Percentiles rank a stretch among this genome's conserved stretches.
These are phyloP conservation scores for Aspergillus nidulans DNA, from an alignment of 495 filamentous ascomycete species.

Conservation along the genomic window DNA sequence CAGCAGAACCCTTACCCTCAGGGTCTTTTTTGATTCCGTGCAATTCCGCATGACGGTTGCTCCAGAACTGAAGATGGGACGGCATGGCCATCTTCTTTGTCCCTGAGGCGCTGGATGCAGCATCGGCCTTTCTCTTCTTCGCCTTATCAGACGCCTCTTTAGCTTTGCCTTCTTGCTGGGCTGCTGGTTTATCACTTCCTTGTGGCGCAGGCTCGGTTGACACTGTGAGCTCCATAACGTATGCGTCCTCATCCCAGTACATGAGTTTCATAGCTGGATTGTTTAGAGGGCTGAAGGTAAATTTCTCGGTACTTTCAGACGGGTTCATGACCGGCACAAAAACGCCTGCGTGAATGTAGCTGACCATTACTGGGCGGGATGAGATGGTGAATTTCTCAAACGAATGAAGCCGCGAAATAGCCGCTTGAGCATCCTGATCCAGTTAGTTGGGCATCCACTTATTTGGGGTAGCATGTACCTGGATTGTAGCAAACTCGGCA, in stretches of 20 bases:
- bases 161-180: slow-evolving; percentile 37
- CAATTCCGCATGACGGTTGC: slow-evolving; percentile 78
- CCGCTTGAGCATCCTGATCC: slow-evolving; percentile 68
- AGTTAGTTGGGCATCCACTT: background rate
- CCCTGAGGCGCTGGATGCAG: slow-evolving; percentile 28
- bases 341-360: slow-evolving; percentile 81
- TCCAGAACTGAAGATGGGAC: slow-evolving; percentile 81
- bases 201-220: slow-evolving; percentile 41
- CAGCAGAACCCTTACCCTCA: slow-evolving; percentile 21
- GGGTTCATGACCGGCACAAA: slow-evolving; percentile 72
- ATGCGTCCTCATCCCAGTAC: slow-evolving; percentile 84
- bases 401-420: slow-evolving; percentile 67
- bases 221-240: slow-evolving; percentile 62
- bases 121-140: slow-evolving; percentile 69
- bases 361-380: slow-evolving; percentile 67
- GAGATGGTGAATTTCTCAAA: slow-evolving; percentile 82
- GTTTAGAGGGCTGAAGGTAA: slow-evolving; percentile 68
- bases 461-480: slow-evolving; percentile 32
- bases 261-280: slow-evolving; percentile 66
- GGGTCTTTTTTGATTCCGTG: slow-evolving; percentile 53
- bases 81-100: slow-evolving; percentile 52
- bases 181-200: slow-evolving; percentile 29
- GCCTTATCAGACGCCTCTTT: slow-evolving; percentile 54
- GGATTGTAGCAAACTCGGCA: slow-evolving; percentile 72
- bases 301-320: slow-evolving; percentile 48